These are phyloP conservation scores for Plasmodium gaboni DNA, from an alignment of 169 alveolate species.

Conservation along the genomic window DNA sequence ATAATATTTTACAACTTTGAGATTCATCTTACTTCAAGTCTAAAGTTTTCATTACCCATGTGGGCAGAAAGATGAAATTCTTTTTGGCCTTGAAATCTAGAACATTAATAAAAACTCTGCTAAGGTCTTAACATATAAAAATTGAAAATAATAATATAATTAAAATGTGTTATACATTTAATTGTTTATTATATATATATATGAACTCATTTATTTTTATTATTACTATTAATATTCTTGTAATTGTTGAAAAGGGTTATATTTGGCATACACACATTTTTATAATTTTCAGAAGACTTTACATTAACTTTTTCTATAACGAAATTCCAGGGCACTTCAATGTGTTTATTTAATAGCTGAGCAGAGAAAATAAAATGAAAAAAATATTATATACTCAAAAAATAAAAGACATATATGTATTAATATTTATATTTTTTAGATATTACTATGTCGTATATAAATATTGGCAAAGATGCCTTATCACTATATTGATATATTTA, in stretches of 20 bases:
- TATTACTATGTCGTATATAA: slow-evolving; percentile 65
- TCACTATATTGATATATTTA: slow-evolving; percentile 71
- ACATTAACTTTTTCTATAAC: slow-evolving; percentile 65
- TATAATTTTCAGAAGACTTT: slow-evolving; percentile 6
- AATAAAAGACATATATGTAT: background rate
- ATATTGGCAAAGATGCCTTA: slow-evolving; percentile 60
- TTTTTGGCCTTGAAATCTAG: slow-evolving; percentile 62
- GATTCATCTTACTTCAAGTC: slow-evolving; percentile 7
- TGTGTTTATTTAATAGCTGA: slow-evolving; percentile 47
- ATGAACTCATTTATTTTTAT: no score
- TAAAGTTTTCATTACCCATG: slow-evolving; percentile 44
- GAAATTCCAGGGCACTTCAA: slow-evolving; percentile 73
- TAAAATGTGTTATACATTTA: no score
- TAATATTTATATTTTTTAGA: background rate
- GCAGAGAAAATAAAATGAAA: background rate
- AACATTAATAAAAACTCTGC: slow-evolving; percentile 58
- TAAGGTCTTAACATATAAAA: slow-evolving; percentile 13
- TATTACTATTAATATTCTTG: slow-evolving; percentile 37
- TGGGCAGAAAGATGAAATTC: slow-evolving; percentile 54
- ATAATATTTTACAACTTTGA: no score
- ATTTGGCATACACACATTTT: slow-evolving; percentile 38
- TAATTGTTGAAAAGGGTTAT: slow-evolving; percentile 3
- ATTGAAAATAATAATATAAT: background rate
- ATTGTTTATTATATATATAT: background rate
- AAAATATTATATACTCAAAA: background rate